Evolutionary conservation across 768 basidiomycete species (phyloP).

Genomic region (Mycena galericulata): DNA sequence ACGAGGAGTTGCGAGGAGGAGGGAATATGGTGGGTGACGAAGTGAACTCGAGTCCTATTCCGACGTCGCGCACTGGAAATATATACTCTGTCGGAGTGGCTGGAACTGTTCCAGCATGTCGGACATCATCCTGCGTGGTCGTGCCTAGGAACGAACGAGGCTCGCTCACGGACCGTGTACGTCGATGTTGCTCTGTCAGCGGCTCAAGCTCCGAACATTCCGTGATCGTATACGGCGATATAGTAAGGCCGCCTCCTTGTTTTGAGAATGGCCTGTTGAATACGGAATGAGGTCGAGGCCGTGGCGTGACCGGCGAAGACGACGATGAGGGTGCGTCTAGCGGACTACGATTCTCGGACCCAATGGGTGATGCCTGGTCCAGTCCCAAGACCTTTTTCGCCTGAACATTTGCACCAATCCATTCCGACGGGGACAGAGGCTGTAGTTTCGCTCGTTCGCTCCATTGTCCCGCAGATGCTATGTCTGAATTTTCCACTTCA

Average conservation of each 20-base stretch:
- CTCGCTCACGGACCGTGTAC: constrained; percentile 33
- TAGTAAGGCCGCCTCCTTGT: constrained; percentile 11
- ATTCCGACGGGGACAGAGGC: constrained; percentile 29
- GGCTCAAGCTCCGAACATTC: not conserved
- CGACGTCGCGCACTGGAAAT: not conserved
- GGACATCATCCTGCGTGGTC: not conserved
- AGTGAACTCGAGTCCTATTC: not conserved
- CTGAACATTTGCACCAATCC: constrained; percentile 23
- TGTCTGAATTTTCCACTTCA: constrained; percentile 1
- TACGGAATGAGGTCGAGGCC: constrained; percentile 22
- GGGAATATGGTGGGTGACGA: constrained; percentile 10
- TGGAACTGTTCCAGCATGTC: constrained; percentile 25
- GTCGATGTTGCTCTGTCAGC: constrained; percentile 26
- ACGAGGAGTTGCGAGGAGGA: constrained; percentile 17
- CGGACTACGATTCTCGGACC: constrained; percentile 22
- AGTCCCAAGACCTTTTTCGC: not conserved
- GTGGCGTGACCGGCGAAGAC: constrained; percentile 28
- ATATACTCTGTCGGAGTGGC: constrained; percentile 26
- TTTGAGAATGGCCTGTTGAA: constrained; percentile 10
- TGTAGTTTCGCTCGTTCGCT: constrained; percentile 10
- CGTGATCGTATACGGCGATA: constrained; percentile 1
- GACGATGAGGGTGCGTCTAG: not conserved
- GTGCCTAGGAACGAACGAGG: constrained; percentile 32
- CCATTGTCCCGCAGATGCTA: constrained; percentile 13
- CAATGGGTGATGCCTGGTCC: not conserved